These are phyloP conservation scores for Penicillium sp. DNA, from an alignment of 2,329 filamentous ascomycete species.

Conservation along the genomic window DNA sequence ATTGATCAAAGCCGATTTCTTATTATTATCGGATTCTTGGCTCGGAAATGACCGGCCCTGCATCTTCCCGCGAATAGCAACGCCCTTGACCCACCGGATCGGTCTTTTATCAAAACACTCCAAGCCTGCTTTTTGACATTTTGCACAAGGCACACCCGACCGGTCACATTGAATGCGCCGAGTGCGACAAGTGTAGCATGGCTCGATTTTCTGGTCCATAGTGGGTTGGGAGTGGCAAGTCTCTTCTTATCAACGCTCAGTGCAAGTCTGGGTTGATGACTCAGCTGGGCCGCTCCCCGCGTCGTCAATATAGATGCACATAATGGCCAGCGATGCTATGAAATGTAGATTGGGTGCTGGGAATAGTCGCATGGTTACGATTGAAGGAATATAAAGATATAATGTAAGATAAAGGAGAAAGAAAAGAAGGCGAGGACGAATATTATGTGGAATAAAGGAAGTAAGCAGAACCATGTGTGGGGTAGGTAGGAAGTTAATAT, in stretches of 20 bases:
- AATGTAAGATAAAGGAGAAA: background rate
- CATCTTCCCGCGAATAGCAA: slow-evolving; percentile 36
- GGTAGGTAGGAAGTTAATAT: background rate
- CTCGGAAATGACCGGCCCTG: slow-evolving; percentile 23
- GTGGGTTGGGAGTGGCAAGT: background rate
- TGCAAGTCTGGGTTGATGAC: background rate
- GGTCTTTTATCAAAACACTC: slow-evolving; percentile 37
- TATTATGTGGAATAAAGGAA: background rate
- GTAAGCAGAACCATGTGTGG: background rate
- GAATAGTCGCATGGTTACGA: background rate
- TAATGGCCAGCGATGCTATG: background rate
- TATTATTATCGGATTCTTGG: background rate
- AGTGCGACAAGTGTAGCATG: slow-evolving; percentile 39
- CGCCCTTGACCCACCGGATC: slow-evolving; percentile 37
- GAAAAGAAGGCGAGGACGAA: background rate
- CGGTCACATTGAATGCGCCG: slow-evolving; percentile 39
- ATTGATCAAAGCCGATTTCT: background rate
- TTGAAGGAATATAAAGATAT: background rate
- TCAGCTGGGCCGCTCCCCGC: background rate
- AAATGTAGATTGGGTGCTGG: background rate
- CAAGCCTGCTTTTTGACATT: slow-evolving; percentile 35
- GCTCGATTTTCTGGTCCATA: background rate
- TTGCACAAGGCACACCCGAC: slow-evolving; percentile 29
- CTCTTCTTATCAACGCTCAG: background rate
- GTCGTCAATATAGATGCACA: background rate